Base-by-base conservation (phyloP, 495 filamentous ascomycete genomes). In the Xylaria intraflava region DNA sequence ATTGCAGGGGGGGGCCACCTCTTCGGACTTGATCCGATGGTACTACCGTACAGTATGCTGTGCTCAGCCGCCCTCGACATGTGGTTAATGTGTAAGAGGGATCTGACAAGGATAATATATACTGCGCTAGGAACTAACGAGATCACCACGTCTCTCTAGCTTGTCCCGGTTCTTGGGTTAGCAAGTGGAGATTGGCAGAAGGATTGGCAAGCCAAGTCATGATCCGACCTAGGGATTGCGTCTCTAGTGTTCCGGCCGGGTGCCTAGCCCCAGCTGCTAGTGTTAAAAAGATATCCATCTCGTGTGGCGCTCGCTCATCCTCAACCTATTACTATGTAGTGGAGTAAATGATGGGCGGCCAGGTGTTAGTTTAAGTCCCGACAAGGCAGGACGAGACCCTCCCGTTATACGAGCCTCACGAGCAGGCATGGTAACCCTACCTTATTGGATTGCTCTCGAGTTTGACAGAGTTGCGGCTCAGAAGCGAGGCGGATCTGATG, bases 391-490 rank as follows among this genome's bases (percentile, higher is more conserved):
- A 24, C 20, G 12, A 16, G 14, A 38, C 19, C 26, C 19, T 23
- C 26, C 27, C n/a, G 26, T 49, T 46, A 55, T 46, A 55, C 45
- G 52, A 55, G 52, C 52, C 45, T 55, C 52, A 48, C 40, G 24
- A 36, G 24, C n/a, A 38, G 31, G 17, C 35, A 38, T n/a, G 35
- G 45, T 26, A 24, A 31, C 45, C 10, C 43, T 55, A 12, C 52
- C 52, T 38, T 49, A 36, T 43, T 42, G 22, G 44, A 29, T 17
- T 36, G 0, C 27, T 24, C 17, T 6, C 43, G 31, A 24, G 17
- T 16, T 26, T 24, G 51, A 16, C 16, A 43, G 23, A 14, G 35
- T 41, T 55, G 52, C 51, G 51, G 51, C 51, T 55, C 52, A 55
- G 35, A 33, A 12, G 10, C 31, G 14, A 6, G 31, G 31, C 10